These are phyloP conservation scores for Fusarium sp. DNA, from an alignment of 2,329 filamentous ascomycete genomes.

Conservation along the genomic window DNA sequence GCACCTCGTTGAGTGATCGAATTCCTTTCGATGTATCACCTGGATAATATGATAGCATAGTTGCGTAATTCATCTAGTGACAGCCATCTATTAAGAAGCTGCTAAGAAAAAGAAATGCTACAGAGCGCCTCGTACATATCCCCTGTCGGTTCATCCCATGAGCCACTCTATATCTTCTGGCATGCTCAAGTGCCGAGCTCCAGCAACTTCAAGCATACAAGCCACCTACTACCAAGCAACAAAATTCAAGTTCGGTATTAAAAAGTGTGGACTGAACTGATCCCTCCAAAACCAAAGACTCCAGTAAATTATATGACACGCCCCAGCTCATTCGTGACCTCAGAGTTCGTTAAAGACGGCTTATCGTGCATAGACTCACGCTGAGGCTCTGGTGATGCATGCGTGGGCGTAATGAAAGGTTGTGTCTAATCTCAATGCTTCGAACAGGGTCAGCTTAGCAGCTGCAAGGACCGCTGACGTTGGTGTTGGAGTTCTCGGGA, in stretches of 20 bases:
- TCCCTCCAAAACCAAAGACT: conserved; percentile 56
- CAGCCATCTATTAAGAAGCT: conserved; percentile 49
- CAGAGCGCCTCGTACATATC: conserved; percentile 45
- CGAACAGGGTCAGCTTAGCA: conserved; percentile 57
- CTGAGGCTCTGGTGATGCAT: conserved; percentile 41
- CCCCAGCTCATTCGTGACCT: conserved; percentile 46
- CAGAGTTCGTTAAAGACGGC: conserved; percentile 43
- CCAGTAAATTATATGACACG: conserved; percentile 54
- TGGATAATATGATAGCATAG: not conserved
- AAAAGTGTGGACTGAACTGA: conserved; percentile 53
- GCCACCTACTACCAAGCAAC: conserved; percentile 39
- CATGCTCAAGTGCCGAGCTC: conserved; percentile 37
- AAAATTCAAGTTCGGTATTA: conserved; percentile 51
- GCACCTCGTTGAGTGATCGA: not conserved
- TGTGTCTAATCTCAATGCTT: conserved; percentile 37
- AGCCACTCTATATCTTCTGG: conserved; percentile 39
- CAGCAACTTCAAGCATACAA: conserved; percentile 30
- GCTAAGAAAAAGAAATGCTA: conserved; percentile 42
- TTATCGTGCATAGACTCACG: conserved; percentile 44
- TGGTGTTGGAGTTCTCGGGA: conserved; percentile 68
- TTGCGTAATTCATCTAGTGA: conserved; percentile 29
- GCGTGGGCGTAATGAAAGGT: conserved; percentile 36
- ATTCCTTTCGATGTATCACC: not conserved
- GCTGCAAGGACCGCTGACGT: conserved; percentile 65
- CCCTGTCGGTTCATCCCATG: conserved; percentile 36